These are phyloP conservation scores for Saussurea involucrata DNA, from an alignment of 129 eudicot genomes.

Conservation along the genomic window DNA sequence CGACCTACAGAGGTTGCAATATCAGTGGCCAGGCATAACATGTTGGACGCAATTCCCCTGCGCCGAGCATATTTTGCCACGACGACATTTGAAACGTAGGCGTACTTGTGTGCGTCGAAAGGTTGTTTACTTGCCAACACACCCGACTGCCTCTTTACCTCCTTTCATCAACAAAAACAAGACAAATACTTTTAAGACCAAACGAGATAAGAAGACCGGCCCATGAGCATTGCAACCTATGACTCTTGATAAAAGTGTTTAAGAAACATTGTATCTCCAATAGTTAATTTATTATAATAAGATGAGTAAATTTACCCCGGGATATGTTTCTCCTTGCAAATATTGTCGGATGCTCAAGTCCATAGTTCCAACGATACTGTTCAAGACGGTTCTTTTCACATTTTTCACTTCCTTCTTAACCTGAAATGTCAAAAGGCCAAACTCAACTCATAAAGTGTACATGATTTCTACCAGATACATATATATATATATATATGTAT, in stretches of 20 bases:
- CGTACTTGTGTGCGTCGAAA: slow-evolving; percentile 62
- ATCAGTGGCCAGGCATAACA: slow-evolving; percentile 63
- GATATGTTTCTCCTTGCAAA: slow-evolving; percentile 72
- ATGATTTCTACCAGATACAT: background rate
- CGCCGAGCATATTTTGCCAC: slow-evolving; percentile 88
- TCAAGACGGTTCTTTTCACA: slow-evolving; percentile 62
- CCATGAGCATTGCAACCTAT: background rate
- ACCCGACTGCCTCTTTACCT: slow-evolving; percentile 47
- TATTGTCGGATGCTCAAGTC: slow-evolving; percentile 70
- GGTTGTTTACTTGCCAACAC: slow-evolving; percentile 64
- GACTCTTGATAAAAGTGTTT: background rate
- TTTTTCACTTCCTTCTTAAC: slow-evolving; percentile 69
- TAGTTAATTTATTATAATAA: background rate
- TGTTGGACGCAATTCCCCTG: slow-evolving; percentile 71
- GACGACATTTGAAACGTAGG: slow-evolving; percentile 78
- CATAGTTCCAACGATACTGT: slow-evolving; percentile 73
- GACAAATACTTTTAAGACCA: background rate
- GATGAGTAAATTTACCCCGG: slow-evolving; percentile 49
- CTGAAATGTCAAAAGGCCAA: slow-evolving; percentile 28
- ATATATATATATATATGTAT: background rate
- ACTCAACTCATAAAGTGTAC: slow-evolving; percentile 6
- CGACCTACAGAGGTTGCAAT: slow-evolving; percentile 56
- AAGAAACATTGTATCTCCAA: background rate
- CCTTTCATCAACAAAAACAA: slow-evolving; percentile 39
- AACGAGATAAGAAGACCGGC: background rate